Base-by-base conservation (phyloP, 306 rosid genomes). In the Hippophae tibetana region DNA sequence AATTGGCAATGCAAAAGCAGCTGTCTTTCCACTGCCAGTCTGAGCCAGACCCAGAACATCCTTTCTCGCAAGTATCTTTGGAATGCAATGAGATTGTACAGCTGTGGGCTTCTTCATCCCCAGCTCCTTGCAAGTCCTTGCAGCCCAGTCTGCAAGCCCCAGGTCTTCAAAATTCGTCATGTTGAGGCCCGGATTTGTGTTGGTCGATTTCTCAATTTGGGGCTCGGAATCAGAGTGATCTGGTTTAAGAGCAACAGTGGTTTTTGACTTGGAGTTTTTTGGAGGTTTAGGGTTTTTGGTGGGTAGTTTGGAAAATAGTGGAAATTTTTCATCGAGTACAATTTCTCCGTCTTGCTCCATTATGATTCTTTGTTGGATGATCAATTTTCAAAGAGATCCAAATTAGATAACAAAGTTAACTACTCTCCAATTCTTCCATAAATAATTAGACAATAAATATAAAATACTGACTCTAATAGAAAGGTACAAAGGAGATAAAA, bases 1-100 rank as follows among this genome's bases (percentile, higher is more conserved):
- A 18, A 90, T 87, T 6, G 95, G 96, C 27, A 90, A 72, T 3
- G 98, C 98, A 54, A 90, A 90, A 27, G 98, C 98, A 3, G 98
- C 96, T 10, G 96, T 90, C 66, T 90, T 90, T 2, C 98, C 96
- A 10, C 87, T 85, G 0, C 98, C 96, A 0, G 96, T 90, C 64
- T 83, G 89, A 23, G 90, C 95, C 25, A 90, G 72, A 46, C 96
- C 98, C 1, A 90, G 64, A 9, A 92, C 95, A 49, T 92, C 95
- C 2, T 85, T 49, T 18, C 96, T 92, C 4, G 66, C 89, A 5
- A 92, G 79, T 42, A 87, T 78, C 50, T 69, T 76, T 7, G 95
- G 95, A 48, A 90, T 87, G 64, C 96, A 90, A 50, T 64, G 71
- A 4, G 75, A 25, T 45, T 90, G 96, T 38, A 92, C 95, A 10